Conservation (phyloP, 1,284 basidiomycete species). For the Heterobasidion parviporum region DNA sequence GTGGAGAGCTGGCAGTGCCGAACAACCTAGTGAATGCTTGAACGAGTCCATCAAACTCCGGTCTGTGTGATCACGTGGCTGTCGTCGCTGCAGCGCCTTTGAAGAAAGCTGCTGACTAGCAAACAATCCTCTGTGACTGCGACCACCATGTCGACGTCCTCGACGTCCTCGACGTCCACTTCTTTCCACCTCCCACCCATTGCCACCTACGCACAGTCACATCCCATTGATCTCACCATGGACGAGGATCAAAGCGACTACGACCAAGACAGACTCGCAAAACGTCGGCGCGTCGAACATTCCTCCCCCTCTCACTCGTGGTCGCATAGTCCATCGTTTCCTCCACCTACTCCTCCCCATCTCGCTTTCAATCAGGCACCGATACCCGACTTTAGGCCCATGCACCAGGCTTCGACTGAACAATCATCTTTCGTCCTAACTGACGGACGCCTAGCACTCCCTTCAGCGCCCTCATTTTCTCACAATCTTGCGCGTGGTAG, state of each 20-base stretch:
- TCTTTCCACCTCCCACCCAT: not conserved
- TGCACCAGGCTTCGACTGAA: not conserved
- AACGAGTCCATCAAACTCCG: no score
- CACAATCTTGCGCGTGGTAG: not conserved
- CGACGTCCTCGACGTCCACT: not conserved
- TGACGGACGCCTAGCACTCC: not conserved
- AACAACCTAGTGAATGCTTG: no score
- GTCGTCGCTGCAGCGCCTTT: not conserved
- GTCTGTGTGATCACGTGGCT: no score
- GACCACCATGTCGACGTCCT: no score
- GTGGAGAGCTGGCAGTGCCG: no score
- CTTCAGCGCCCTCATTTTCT: constrained; percentile 10
- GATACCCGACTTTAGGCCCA: constrained; percentile 1
- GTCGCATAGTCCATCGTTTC: not conserved
- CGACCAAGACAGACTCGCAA: constrained; percentile 23
- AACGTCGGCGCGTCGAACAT: constrained; percentile 32
- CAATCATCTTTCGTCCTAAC: not conserved
- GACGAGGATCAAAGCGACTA: constrained; percentile 41
- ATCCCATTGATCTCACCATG: constrained; percentile 54
- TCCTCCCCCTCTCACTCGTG: constrained; percentile 17
- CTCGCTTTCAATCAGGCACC: constrained; percentile 1
- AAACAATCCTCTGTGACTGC: not conserved
- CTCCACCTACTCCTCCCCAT: constrained; percentile 2
- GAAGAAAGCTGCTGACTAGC: not conserved
- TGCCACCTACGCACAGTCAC: constrained; percentile 6